Base-by-base conservation (phyloP, 2,329 filamentous ascomycete genomes). In the Penicillium vulpinum region DNA sequence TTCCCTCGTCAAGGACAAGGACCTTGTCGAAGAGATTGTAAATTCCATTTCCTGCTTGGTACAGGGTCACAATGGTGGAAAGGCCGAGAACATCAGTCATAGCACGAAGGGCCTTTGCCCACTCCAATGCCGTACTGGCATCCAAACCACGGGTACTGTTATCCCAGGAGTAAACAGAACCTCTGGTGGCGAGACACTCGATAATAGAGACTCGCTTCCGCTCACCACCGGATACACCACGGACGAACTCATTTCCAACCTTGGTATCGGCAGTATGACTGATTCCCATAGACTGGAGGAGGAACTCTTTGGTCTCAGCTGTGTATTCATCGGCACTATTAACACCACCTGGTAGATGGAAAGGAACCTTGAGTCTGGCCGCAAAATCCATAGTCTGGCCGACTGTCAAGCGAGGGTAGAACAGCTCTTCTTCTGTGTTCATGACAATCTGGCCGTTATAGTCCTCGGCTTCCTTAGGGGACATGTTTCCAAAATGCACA, bases 271-370 rank as follows among this genome's bases (percentile, higher is more conserved):
- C 52, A 0, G 56, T 58, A 33, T 58, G 56, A 4, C 28, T 2
- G 8, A 58, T 58, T 18, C 56, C 54, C 54, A 56, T 56, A 15
- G 54, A 56, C 10, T 38, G 44, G 24, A 61, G 26, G 6, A 63
- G 46, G 24, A 63, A 63, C 13, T 62, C 40, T 39, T 63, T 63
- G 1, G 57, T 58, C 18, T 63, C 57, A 3, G 56, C 26, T 9
- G 51, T 51, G 45, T 60, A 58, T 13, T 54, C 51, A 51, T 83
- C 81, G 45, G 85, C 84, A 50, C 83, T 80, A 46, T 88, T 84
- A 2, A 88, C 78, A 2, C 88, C 81, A 0, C 88, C 76, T 0
- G 88, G 85, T 61, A 89, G 88, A 67, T 89, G 85, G 66, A 88
- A 87, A 0, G 85, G 79, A 33, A 87, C 77, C 68, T 88, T 88